These are phyloP conservation scores for Plasmodium yoelii DNA, from an alignment of 169 alveolate genomes.

Conservation along the genomic window DNA sequence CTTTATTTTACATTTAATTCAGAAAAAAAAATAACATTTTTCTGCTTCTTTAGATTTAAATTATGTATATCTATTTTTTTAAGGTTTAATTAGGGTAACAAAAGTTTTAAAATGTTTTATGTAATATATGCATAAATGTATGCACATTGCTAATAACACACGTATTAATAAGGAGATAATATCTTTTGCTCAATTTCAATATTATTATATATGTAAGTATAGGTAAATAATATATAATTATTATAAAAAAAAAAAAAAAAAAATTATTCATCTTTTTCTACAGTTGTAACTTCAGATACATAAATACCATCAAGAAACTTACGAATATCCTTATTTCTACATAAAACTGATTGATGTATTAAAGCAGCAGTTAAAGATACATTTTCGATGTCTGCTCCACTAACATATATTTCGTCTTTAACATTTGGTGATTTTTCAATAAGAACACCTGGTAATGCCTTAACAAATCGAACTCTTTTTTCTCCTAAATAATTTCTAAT, in stretches of 20 bases:
- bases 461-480: slow-evolving; percentile 95
- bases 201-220: no score
- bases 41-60: no score
- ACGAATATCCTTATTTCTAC: slow-evolving; percentile 98
- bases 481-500: slow-evolving; percentile 99
- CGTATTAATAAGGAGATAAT: no score
- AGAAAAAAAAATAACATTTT: no score
- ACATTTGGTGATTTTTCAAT: slow-evolving; percentile 93
- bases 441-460: slow-evolving; percentile 94
- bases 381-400: slow-evolving; percentile 97
- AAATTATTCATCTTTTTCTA: slow-evolving; percentile 89
- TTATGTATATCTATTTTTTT: no score
- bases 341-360: slow-evolving; percentile 97
- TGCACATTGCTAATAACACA: background rate
- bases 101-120: no score
- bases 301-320: slow-evolving; percentile 99
- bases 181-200: no score
- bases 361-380: slow-evolving; percentile 98
- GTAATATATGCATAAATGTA: no score
- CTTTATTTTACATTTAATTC: no score
- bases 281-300: slow-evolving; percentile 96
- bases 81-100: no score
- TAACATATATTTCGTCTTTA: slow-evolving; percentile 97
- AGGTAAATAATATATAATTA: no score
- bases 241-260: background rate